These are phyloP conservation scores for Ceriops zippeliana DNA, from an alignment of 345 rosid genomes.

Conservation along the genomic window DNA sequence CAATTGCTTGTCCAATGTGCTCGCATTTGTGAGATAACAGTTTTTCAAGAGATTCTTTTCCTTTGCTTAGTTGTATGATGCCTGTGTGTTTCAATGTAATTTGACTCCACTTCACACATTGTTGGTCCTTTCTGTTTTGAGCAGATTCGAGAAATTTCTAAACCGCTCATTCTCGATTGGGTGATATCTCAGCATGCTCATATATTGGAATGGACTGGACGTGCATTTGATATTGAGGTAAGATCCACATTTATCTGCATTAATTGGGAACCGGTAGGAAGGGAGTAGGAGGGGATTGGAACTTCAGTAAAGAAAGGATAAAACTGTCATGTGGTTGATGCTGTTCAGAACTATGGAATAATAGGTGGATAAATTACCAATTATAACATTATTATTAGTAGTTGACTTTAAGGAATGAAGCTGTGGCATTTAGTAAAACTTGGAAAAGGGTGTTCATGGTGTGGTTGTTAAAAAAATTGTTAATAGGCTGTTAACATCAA, in stretches of 20 bases:
- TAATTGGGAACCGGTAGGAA: not conserved
- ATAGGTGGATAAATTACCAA: too few species aligned
- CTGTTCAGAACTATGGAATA: too few species aligned
- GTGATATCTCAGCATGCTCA: conserved; percentile 84
- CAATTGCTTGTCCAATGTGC: not conserved
- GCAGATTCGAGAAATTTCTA: conserved; percentile 74
- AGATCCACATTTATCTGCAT: conserved; percentile 13
- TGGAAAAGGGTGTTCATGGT: too few species aligned
- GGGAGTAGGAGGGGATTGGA: too few species aligned
- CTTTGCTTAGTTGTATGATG: not conserved
- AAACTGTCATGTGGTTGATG: too few species aligned
- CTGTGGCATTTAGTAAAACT: too few species aligned
- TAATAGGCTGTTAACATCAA: too few species aligned
- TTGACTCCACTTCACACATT: conserved; percentile 5
- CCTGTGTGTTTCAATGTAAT: conserved; percentile 5
- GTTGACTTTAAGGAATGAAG: too few species aligned
- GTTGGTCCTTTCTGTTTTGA: conserved; percentile 11
- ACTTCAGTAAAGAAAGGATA: too few species aligned
- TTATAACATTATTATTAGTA: too few species aligned
- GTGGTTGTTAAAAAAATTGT: too few species aligned
- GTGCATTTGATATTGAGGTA: conserved; percentile 94
- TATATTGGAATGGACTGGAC: conserved; percentile 88
- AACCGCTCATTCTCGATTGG: conserved; percentile 91
- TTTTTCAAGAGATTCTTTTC: conserved; percentile 6
- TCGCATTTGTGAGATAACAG: conserved; percentile 2